Evolutionary conservation across 768 basidiomycete species (phyloP).

Genomic region (Russula ochroleuca): DNA sequence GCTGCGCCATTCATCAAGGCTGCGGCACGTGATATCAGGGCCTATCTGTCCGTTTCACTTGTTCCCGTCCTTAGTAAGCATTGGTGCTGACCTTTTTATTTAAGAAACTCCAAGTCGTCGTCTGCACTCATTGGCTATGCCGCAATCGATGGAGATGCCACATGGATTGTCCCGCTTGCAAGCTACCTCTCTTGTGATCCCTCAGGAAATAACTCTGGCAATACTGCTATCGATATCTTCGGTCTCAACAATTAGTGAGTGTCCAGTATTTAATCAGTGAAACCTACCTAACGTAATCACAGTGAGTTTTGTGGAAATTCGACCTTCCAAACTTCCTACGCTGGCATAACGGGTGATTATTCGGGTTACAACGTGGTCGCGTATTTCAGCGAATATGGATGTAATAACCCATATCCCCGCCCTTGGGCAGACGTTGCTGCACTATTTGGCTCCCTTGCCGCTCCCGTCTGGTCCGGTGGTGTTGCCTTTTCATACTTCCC

Average conservation of each 20-base stretch:
- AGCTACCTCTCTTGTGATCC: constrained; percentile 77
- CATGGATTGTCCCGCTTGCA: constrained; percentile 64
- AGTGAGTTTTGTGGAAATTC: constrained; percentile 83
- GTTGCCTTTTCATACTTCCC: constrained; percentile 90
- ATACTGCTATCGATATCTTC: constrained; percentile 73
- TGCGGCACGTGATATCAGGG: constrained; percentile 81
- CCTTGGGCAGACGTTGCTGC: constrained; percentile 77
- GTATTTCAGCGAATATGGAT: constrained; percentile 89
- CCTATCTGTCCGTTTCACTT: constrained; percentile 65
- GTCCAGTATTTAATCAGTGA: background rate
- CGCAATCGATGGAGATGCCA: constrained; percentile 66
- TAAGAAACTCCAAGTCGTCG: constrained; percentile 51
- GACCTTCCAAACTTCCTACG: constrained; percentile 54
- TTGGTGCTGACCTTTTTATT: background rate
- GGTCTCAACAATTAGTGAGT: constrained; percentile 85
- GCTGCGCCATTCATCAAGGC: constrained; percentile 83
- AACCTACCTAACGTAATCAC: constrained; percentile 19
- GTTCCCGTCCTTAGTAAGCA: background rate
- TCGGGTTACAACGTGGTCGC: constrained; percentile 70
- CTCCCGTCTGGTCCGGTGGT: constrained; percentile 81
- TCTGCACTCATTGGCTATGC: constrained; percentile 77
- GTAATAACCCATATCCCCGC: constrained; percentile 56
- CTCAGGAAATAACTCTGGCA: constrained; percentile 46
- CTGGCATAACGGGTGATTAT: constrained; percentile 50
- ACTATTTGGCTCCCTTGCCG: constrained; percentile 69